Evolutionary conservation across 352 stramenopile genomes (phyloP), one percentile per base, ranked within the genome.

Genomic region (Globisporangium canariense): DNA sequence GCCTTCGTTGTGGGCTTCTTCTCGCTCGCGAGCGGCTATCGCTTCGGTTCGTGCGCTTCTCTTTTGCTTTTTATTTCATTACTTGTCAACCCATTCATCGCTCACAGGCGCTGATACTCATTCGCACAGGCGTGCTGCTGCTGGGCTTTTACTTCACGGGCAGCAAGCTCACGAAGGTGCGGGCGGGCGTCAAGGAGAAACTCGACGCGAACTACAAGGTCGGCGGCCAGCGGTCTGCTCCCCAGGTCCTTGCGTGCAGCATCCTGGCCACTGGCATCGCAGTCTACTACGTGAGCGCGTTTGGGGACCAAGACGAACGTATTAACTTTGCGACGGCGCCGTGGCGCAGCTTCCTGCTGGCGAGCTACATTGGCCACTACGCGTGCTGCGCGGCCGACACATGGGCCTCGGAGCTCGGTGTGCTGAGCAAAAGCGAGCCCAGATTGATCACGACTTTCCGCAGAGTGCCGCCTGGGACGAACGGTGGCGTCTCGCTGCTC

Each of bases 391-490:
- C 93, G 8, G 94, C 86, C 0, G 95, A 99, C 73, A 98, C 96
- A 16, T 97, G 96, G 83, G 93, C 94, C n/a, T 98, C 90, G 1
- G 96, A 99, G 71, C 75, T 99, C 7, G 96, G 95, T 8, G 96
- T 98, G 32, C 75, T 98, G 0, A 90, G 81, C 52, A 75, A 74
- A 47, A 78, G 68, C 52, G 54, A 71, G 18, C 96, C 96, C 0
- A 64, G 93, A 43, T 77, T 98, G 40, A 88, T 99, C 62, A 98
- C 93, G 46, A 86, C 77, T 41, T 60, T 91, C 22, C 43, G 57
- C 1, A 64, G 71, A 16, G 96, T 98, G 25, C 94, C 94, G 0
- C 78, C 87, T 1, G 94, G 96, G 9, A 98, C 95, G 6, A 99
- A 99, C 78, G 96, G 96, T 47, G 96, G 90, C 8, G 76, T 98